These are phyloP conservation scores for Ceratobasidium sp. DNA, from an alignment of 1,284 basidiomycete species.

Conservation along the genomic window DNA sequence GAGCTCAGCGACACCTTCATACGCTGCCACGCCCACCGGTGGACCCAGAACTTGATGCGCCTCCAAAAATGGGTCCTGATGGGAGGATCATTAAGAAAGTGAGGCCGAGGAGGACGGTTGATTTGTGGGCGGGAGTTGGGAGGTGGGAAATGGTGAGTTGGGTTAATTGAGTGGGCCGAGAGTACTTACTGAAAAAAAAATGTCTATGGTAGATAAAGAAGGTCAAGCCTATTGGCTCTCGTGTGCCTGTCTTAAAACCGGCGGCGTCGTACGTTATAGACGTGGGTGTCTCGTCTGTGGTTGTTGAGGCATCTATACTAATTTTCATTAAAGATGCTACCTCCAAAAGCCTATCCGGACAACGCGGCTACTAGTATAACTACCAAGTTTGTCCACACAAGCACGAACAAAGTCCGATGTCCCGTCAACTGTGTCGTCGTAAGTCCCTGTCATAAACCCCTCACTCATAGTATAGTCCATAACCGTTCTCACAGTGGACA, in stretches of 20 bases:
- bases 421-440: constrained; percentile 95
- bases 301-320: constrained; percentile 34
- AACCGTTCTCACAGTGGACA: constrained; percentile 79
- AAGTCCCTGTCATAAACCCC: constrained; percentile 55
- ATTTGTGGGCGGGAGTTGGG: constrained; percentile 90
- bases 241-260: constrained; percentile 81
- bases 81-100: constrained; percentile 89
- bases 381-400: constrained; percentile 97
- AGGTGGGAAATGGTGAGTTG: constrained; percentile 82
- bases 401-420: constrained; percentile 97
- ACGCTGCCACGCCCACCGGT: constrained; percentile 77
- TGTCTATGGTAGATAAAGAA: constrained; percentile 70
- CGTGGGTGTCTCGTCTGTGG: constrained; percentile 63
- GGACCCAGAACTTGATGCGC: constrained; percentile 81
- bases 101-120: constrained; percentile 91
- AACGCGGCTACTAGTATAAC: constrained; percentile 93
- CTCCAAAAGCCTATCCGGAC: constrained; percentile 88
- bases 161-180: constrained; percentile 2
- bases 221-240: constrained; percentile 77
- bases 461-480: constrained; percentile 35
- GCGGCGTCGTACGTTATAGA: constrained; percentile 86
- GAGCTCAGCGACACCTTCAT: constrained; percentile 62
- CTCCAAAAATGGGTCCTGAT: constrained; percentile 67
- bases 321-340: constrained; percentile 76
- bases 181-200: constrained; percentile 5